Conservation (phyloP, 805 yeast species). For the Brettanomyces nanus region DNA sequence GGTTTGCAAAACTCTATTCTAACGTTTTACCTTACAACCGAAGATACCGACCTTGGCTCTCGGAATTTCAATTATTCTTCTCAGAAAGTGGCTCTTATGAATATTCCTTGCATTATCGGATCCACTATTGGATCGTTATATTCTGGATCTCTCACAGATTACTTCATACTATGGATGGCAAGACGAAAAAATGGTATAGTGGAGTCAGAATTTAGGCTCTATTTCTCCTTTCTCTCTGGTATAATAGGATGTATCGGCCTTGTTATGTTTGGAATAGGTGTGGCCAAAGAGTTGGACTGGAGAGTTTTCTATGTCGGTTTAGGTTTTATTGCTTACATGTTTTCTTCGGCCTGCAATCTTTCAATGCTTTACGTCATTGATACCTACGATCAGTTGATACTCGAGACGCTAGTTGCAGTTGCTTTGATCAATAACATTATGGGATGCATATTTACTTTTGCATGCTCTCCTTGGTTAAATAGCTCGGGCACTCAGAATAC, state of each 20-base stretch:
- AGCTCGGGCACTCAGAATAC: slow-evolving; percentile 50
- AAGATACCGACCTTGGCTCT: slow-evolving; percentile 53
- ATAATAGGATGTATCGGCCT: slow-evolving; percentile 53
- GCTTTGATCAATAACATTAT: slow-evolving; percentile 53
- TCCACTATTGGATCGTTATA: slow-evolving; percentile 57
- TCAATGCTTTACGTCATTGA: slow-evolving; percentile 62
- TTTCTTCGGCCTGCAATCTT: slow-evolving; percentile 62
- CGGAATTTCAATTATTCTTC: slow-evolving; percentile 59
- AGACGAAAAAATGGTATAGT: slow-evolving; percentile 49
- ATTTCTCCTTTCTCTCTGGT: slow-evolving; percentile 49
- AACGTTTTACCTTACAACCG: slow-evolving; percentile 65
- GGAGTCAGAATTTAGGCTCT: slow-evolving; percentile 58
- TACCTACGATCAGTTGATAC: slow-evolving; percentile 55
- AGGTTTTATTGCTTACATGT: slow-evolving; percentile 58
- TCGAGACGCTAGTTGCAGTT: slow-evolving; percentile 62
- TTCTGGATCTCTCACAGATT: slow-evolving; percentile 57
- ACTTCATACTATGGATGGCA: slow-evolving; percentile 59
- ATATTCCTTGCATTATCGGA: slow-evolving; percentile 62
- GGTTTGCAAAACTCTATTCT: slow-evolving; percentile 70
- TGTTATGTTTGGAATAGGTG: slow-evolving; percentile 58
- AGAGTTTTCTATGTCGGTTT: slow-evolving; percentile 49
- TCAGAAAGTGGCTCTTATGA: slow-evolving; percentile 66
- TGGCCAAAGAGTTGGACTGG: slow-evolving; percentile 44
- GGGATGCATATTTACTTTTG: slow-evolving; percentile 60
- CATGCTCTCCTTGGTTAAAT: slow-evolving; percentile 55